Evolutionary conservation across 2,329 filamentous ascomycete species (phyloP), one percentile per base, ranked within the genome.

Genomic region (Mycosphaerella sp.): DNA sequence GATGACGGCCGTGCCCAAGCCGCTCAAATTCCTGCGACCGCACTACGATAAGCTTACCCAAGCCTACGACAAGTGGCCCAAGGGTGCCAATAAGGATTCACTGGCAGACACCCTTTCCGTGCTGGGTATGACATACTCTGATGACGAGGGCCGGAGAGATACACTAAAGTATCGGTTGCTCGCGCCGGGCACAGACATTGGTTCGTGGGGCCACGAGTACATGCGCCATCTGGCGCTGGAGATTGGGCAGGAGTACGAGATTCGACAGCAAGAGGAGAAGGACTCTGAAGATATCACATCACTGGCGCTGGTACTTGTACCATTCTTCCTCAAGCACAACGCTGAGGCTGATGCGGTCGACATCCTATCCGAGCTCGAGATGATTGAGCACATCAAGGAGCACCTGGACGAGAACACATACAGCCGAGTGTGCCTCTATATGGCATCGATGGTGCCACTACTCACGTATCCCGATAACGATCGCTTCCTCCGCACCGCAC

Each of bases 1-100:
- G 41, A 98, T 98, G 93, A 98, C 93, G 43, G 93, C 93, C 54
- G 93, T 98, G 56, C 93, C 94, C 18, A 98, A 98, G 74, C 93
- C 93, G 30, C 80, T 98, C 64, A 98, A 98, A 73, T 98, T 98
- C 71, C 81, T 98, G 58, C 83, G 93, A 75, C 93, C 91, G 61
- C 91, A 98, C 72, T 98, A 97, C 75, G 87, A 94, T 72, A 83
- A 86, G 51, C 78, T 98, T 67, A 86, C 86, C 57, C 86, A 86
- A 70, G 76, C 90, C 25, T 95, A 96, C 75, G 90, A 95, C 54
- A 81, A 85, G 69, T 98, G 94, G 93, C 79, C 86, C 3, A 79
- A 80, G 50, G 83, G 89, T 58, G 82, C 89, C 46, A 82, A 95
- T 74, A 95, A 94, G 80, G 88, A 81, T 67, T 81, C 89, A 3